Percentiles rank a stretch among this genome's conserved stretches.
phyloP scores from a whole-genome alignment of 495 filamentous ascomycete species.

The Daldinia vernicosa region DNA sequence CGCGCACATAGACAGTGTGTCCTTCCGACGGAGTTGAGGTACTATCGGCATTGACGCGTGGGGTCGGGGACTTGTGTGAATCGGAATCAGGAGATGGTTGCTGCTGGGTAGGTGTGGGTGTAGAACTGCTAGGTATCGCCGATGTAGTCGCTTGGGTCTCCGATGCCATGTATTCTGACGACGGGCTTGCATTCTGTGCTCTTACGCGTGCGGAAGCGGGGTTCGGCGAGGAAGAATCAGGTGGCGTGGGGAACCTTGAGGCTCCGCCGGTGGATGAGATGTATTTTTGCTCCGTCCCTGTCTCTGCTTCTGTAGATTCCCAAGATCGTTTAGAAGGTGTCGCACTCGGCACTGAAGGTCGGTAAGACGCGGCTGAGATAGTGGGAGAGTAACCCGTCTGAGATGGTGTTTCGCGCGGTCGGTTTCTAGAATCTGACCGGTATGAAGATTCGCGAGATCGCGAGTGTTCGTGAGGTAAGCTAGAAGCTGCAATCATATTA shows the following conservation, averaged over 20 bases:
- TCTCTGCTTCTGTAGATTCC: slow-evolving; percentile 38
- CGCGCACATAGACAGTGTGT: slow-evolving; percentile 76
- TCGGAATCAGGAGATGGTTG: slow-evolving; percentile 72
- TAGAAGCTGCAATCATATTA: slow-evolving; percentile 53
- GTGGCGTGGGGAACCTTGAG: slow-evolving; percentile 58
- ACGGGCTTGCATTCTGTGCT: slow-evolving; percentile 47
- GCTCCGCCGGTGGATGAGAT: slow-evolving; percentile 46
- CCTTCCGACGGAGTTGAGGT: slow-evolving; percentile 45
- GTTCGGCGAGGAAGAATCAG: slow-evolving; percentile 58
- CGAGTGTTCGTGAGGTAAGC: slow-evolving; percentile 46
- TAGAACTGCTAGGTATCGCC: slow-evolving; percentile 47
- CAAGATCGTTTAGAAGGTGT: slow-evolving; percentile 45
- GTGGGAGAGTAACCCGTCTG: slow-evolving; percentile 46
- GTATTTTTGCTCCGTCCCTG: slow-evolving; percentile 35
- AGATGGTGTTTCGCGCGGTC: slow-evolving; percentile 48
- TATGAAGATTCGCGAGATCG: slow-evolving; percentile 55
- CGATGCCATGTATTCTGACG: slow-evolving; percentile 50
- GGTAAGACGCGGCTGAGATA: slow-evolving; percentile 38
- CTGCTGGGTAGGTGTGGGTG: slow-evolving; percentile 46
- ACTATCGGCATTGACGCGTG: slow-evolving; percentile 39
- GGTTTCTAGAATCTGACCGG: slow-evolving; percentile 49
- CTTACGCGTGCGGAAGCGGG: slow-evolving; percentile 49
- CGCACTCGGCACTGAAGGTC: slow-evolving; percentile 35
- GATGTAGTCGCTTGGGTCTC: slow-evolving; percentile 41
- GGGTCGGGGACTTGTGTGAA: slow-evolving; percentile 32